Evolutionary conservation across 345 rosid genomes (phyloP), one percentile per base, ranked within the genome.

Genomic region (Euphorbia pulcherrima): DNA sequence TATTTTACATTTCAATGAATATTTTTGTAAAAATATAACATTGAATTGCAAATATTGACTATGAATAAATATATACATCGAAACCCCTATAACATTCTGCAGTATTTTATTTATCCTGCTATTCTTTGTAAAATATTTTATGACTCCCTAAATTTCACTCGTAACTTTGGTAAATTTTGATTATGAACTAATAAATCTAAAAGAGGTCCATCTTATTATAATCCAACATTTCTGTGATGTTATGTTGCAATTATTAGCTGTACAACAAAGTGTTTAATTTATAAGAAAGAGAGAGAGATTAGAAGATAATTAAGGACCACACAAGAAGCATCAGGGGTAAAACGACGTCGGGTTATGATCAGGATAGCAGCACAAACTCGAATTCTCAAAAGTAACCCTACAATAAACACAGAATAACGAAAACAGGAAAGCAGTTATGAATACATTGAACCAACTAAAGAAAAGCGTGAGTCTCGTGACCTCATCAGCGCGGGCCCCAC

Each of bases 401-500:
- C 9, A 28, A 5, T 27, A 13, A 46, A 16, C 6, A 12, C 13
- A 13, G 6, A 64, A 64, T 47, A 12, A 46, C 55, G 28, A 64
- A 46, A 28, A 5, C 1, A 17, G 24, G 40, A 44, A 10, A 17
- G 40, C 35, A 46, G 55, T 64, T 64, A 64, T 64, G 67, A 2
- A 12, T 59, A 21, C 71, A 51, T 60, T 60, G 71, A 56, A 64
- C 23, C 47, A 4, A 29, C n/a, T 26, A 29, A 7, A 1, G 5
- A 0, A 27, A 4, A 16, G 71, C 83, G 68, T 28, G 83, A 62
- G 29, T 37, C 75, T 72, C 79, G 81, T 74, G 81, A 74, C 69
- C 51, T 7, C 39, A 20, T 53, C 52, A 8, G 35, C 1, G 24
- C 13, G 64, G 26, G 53, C 58, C 41, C 39, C 16, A 16, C 17